Evolutionary conservation across 2,329 filamentous ascomycete genomes (phyloP).

Genomic region (Paraphaeosphaeria minitans): DNA sequence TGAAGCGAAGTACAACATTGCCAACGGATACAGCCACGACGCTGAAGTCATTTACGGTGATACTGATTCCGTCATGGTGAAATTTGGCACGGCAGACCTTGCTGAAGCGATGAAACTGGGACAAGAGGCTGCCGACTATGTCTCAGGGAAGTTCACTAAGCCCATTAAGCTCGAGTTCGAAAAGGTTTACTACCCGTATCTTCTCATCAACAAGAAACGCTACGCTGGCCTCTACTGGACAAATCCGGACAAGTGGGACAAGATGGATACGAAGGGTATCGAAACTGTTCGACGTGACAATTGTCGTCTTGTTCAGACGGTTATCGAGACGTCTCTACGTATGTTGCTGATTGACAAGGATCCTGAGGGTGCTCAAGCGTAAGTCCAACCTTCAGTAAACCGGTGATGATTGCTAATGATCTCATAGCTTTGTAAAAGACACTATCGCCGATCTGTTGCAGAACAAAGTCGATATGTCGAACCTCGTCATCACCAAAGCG

Average conservation of each 20-base stretch:
- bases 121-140: conserved; percentile 86
- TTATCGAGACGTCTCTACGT: conserved; percentile 93
- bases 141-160: conserved; percentile 91
- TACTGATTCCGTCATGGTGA: conserved; percentile 99
- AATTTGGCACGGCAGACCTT: conserved; percentile 89
- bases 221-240: conserved; percentile 99
- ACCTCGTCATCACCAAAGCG: conserved; percentile 98
- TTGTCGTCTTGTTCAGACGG: conserved; percentile 91
- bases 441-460: conserved; percentile 94
- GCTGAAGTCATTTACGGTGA: conserved; percentile 98
- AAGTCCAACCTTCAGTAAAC: conserved; percentile 50
- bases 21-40: conserved; percentile 92
- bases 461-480: conserved; percentile 98
- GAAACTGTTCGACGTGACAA: conserved; percentile 98
- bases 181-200: conserved; percentile 97
- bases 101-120: conserved; percentile 91
- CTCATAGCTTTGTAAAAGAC: conserved; percentile 84
- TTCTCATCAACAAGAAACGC: conserved; percentile 99
- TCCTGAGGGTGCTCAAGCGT: conserved; percentile 89
- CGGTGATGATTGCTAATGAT: conserved; percentile 45
- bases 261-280: conserved; percentile 99
- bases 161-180: conserved; percentile 99
- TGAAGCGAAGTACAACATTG: conserved; percentile 84
- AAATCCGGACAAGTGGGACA: conserved; percentile 91
- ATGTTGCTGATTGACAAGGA: conserved; percentile 97